Base-by-base conservation (phyloP, 495 filamentous ascomycete species). In the Penicillium pulvis region DNA sequence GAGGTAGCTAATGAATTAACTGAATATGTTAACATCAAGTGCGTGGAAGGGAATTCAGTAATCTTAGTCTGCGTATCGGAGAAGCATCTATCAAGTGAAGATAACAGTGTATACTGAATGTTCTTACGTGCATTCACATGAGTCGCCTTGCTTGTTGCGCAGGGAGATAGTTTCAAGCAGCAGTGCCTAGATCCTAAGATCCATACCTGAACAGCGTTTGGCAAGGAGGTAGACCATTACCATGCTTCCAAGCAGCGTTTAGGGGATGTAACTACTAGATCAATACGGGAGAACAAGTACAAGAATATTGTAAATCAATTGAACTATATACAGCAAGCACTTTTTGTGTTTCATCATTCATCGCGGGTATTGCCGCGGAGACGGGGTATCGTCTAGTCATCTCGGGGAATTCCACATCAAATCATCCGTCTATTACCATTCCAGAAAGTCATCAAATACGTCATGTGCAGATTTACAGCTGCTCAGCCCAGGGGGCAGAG, bases 361-460 rank as follows among this genome's bases (percentile, higher is more conserved):
- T 75, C 65, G 65, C 64, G 56, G 52, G 48, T 63, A 56, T 61
- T 52, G 56, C 67, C 63, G 54, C 28, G 20, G 56, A 65, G 58
- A 71, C 52, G 64, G 75, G 75, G 75, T 78, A 78, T 78, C 75
- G 64, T 77, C 73, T 77, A 75, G 64, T 66, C 66, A 67, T 70
- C 59, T 73, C 67, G 63, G 66, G 60, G 55, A 36, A 55, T 56
- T 65, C 61, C 60, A 61, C 58, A 56, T 64, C 63, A 58, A 30
- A 55, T 66, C 68, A 70, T 68, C 58, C 59, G 53, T 77, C 73
- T 75, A 75, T 77, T 67, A 57, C 51, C 60, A 59, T 59, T 65
- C 59, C 59, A 48, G 60, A 56, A 52, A 51, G 42, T 48, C 55
- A 56, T 72, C 69, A 75, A 69, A 55, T 51, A 51, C 35, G 33